These are phyloP conservation scores for Fusarium ramigenum DNA, from an alignment of 2,329 filamentous ascomycete genomes.

Conservation along the genomic window DNA sequence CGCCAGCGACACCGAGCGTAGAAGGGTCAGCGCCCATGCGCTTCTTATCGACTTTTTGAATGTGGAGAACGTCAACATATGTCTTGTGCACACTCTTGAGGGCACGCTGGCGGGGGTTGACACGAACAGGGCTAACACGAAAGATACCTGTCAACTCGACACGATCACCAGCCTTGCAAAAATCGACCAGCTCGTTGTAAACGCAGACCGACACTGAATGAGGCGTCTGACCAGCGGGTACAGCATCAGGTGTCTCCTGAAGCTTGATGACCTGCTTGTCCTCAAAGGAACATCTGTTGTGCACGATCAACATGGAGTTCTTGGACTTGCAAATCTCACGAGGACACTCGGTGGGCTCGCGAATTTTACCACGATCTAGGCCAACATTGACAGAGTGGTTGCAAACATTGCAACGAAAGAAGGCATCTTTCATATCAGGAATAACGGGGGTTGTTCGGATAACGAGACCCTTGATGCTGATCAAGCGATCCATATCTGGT, in stretches of 20 bases:
- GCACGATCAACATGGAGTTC: conserved; percentile 98
- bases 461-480: conserved; percentile 94
- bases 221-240: conserved; percentile 95
- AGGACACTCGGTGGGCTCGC: conserved; percentile 90
- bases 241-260: conserved; percentile 94
- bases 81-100: conserved; percentile 98
- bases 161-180: conserved; percentile 97
- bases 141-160: conserved; percentile 97
- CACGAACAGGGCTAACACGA: conserved; percentile 89
- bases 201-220: conserved; percentile 96
- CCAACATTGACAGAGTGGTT: conserved; percentile 90
- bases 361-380: conserved; percentile 94
- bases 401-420: conserved; percentile 95
- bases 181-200: conserved; percentile 96
- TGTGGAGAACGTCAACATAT: conserved; percentile 93
- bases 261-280: conserved; percentile 99
- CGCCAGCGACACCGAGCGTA: conserved; percentile 83
- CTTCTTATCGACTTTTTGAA: conserved; percentile 96
- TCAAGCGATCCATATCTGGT: conserved; percentile 91
- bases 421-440: conserved; percentile 98
- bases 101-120: conserved; percentile 91
- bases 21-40: conserved; percentile 90
- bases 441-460: conserved; percentile 97
- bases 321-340: conserved; percentile 81
- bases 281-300: conserved; percentile 93